These are phyloP conservation scores for Lasiodiplodia sp. DNA, from an alignment of 2,329 filamentous ascomycete genomes.

Conservation along the genomic window DNA sequence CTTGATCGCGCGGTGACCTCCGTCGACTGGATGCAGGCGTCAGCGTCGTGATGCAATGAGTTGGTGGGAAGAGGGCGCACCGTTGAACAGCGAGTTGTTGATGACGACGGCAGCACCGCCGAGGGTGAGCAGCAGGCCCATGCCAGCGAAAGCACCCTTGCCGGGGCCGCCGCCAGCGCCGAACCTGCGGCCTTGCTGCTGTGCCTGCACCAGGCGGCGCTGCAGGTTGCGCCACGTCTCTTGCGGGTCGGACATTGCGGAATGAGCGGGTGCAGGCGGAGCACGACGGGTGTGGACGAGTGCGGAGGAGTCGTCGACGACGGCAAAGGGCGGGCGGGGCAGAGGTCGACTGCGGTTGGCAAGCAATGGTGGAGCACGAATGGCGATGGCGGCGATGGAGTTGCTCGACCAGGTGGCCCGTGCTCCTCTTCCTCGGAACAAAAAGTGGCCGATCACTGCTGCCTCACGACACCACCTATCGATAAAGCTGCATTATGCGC, in stretches of 20 bases:
- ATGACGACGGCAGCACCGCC: conserved; percentile 62
- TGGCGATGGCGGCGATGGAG: conserved; percentile 21
- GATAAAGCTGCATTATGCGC: too few species aligned
- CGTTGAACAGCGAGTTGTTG: conserved; percentile 74
- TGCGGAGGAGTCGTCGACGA: background rate
- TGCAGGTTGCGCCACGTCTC: conserved; percentile 73
- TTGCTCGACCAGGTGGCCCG: background rate
- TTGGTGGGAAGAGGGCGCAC: conserved; percentile 48
- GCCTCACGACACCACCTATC: background rate
- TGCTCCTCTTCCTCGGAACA: conserved; percentile 14
- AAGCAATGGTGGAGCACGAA: conserved; percentile 18
- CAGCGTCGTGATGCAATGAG: conserved; percentile 33
- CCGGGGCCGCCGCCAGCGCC: conserved; percentile 53
- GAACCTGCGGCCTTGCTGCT: conserved; percentile 52
- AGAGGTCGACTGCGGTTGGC: conserved; percentile 1
- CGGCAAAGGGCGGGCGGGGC: background rate
- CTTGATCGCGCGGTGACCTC: conserved; percentile 98
- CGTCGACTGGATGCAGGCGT: conserved; percentile 70
- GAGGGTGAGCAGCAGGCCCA: conserved; percentile 62
- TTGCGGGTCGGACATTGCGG: conserved; percentile 58
- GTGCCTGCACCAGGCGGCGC: conserved; percentile 60
- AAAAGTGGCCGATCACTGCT: conserved; percentile 21
- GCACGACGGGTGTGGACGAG: background rate
- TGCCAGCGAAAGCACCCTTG: conserved; percentile 61
- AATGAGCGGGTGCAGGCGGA: background rate